These are phyloP conservation scores for Kodamaea restingae DNA, from an alignment of 805 yeast genomes.

Conservation along the genomic window DNA sequence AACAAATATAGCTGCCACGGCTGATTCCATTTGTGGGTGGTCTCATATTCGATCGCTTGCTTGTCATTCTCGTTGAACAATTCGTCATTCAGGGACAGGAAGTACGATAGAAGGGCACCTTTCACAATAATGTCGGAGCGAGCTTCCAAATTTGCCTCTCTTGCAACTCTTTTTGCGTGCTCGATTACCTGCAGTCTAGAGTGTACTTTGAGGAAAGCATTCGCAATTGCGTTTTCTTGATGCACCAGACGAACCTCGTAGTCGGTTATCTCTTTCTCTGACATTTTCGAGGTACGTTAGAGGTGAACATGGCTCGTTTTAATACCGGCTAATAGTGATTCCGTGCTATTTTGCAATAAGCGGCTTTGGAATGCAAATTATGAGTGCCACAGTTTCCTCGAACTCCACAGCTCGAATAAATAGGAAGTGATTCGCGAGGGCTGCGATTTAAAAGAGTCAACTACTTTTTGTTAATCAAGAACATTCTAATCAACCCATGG, in stretches of 20 bases:
- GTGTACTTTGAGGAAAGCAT: slow-evolving; percentile 2
- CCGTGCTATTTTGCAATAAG: neutral
- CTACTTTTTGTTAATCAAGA: too few relatives aligned
- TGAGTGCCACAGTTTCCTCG: neutral
- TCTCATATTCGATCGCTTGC: neutral
- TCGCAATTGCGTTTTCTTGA: slow-evolving; percentile 3
- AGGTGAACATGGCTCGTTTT: too few relatives aligned
- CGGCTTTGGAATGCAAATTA: neutral
- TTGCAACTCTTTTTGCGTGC: slow-evolving; percentile 1
- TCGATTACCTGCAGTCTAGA: neutral
- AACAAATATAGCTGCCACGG: slow-evolving; percentile 6
- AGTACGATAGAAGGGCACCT: slow-evolving; percentile 5
- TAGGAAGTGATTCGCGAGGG: too few relatives aligned
- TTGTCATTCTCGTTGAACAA: slow-evolving; percentile 1
- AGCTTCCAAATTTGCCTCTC: slow-evolving; percentile 1
- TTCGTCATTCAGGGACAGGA: slow-evolving; percentile 1
- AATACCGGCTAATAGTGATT: neutral
- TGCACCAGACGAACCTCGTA: neutral
- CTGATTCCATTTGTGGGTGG: slow-evolving; percentile 1
- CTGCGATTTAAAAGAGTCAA: too few relatives aligned
- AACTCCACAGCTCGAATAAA: too few relatives aligned
- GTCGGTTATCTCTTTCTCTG: neutral
- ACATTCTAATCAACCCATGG: too few relatives aligned
- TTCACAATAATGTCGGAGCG: slow-evolving; percentile 1
- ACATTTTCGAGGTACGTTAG: neutral